Percentiles rank a stretch among this genome's conserved stretches.
Conservation (phyloP, 371 early-diverging fungal species). For the Polyrhizophydium stewartii region DNA sequence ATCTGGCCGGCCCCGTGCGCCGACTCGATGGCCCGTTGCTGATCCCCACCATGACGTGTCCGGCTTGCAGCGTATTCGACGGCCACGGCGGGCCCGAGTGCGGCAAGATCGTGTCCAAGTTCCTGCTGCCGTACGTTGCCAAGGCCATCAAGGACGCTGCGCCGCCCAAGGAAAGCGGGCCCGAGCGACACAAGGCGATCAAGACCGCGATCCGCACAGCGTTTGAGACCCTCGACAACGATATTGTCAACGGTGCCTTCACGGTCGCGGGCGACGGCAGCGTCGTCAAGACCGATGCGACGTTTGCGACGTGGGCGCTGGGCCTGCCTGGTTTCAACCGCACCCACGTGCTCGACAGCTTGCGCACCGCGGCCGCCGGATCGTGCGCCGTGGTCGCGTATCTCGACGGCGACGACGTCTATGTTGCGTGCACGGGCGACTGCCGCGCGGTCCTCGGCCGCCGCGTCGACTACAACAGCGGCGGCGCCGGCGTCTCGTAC, state of each 20-base stretch:
- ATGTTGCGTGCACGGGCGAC: conserved; percentile 78
- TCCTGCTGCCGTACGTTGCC: conserved; percentile 36
- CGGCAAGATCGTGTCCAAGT: conserved; percentile 23
- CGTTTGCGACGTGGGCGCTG: neutral
- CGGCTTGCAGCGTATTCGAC: conserved; percentile 26
- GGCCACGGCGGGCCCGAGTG: conserved; percentile 41
- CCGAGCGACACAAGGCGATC: conserved; percentile 17
- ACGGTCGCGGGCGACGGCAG: neutral
- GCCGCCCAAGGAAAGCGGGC: neutral
- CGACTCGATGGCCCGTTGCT: neutral
- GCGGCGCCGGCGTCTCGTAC: conserved; percentile 31
- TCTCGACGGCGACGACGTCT: conserved; percentile 64
- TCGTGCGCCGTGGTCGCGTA: conserved; percentile 76
- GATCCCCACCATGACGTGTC: neutral
- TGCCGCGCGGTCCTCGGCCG: conserved; percentile 59
- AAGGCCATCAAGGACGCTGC: conserved; percentile 22
- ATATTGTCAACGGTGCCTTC: conserved; percentile 34
- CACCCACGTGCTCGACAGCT: conserved; percentile 6
- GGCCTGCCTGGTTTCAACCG: conserved; percentile 1
- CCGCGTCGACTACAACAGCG: conserved; percentile 4
- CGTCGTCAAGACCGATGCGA: neutral
- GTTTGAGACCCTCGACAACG: conserved; percentile 35
- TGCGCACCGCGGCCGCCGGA: conserved; percentile 61
- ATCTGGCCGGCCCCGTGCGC: neutral
- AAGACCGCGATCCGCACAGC: conserved; percentile 29